Evolutionary conservation across 805 yeast genomes (phyloP), one percentile per base, ranked within the genome.

Genomic region (Kodamaea kakaduensis): DNA sequence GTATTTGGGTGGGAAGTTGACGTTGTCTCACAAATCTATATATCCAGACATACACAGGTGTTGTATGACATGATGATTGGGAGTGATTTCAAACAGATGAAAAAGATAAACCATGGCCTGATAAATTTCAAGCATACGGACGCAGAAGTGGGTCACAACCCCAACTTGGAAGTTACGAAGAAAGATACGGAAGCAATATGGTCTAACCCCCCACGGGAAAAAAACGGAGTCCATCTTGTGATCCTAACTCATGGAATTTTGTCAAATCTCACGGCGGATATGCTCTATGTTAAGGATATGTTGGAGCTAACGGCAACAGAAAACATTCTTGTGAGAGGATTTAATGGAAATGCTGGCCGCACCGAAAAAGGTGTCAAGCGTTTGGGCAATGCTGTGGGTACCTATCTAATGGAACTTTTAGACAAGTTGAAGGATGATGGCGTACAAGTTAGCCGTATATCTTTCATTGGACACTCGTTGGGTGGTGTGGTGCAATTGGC

Each of bases 231-330:
- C 1, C 73, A 67, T 42, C 48, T 67, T 31, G 54, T 67, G 10
- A 56, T 66, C 5, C 32, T 67, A n/a, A 67, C 72, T 3, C 73
- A 67, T 45, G 73, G 73, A 6, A 46, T 67, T 1, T 63, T 66
- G 39, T 62, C 69, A 14, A 67, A 67, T 45, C 45, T 65, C 25
- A 60, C 70, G 0, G 72, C 71, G 1, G 73, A 67, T 44, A 65
- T 67, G 71, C 48, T 67, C 19, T 66, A 59, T 31, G 24, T 67
- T 14, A 61, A 61, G 26, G 72, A 67, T 29, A 25, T 55, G 9
- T 40, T 67, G 12, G 61, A 54, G 31, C 25, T 39, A 10, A 41
- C 33, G 17, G 47, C 55, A 4, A 34, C 46, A 9, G 69, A 63
- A n/a, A 65, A 66, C 41, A 35, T 63, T 9, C 21, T 67, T 24